A percentile compares a stretch with the other conserved stretches of the same genome.
These are phyloP conservation scores for Limtongozyma cylindracea DNA, from an alignment of 805 yeast species.

Conservation along the genomic window DNA sequence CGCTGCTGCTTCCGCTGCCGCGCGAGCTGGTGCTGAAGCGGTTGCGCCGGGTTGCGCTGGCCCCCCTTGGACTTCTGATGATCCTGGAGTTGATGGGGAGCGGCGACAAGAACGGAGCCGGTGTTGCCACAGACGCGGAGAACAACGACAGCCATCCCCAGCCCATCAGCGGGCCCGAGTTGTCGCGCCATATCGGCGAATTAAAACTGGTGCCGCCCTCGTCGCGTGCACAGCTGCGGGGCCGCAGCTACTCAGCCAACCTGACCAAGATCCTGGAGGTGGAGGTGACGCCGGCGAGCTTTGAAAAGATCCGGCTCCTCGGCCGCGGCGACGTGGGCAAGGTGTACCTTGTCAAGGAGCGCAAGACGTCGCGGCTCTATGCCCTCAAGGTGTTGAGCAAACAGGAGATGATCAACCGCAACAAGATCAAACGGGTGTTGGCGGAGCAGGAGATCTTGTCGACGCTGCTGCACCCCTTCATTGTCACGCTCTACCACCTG, in stretches of 20 bases:
- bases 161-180: too few relatives aligned
- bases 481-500: conserved; percentile 86
- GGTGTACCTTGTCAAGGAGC: conserved; percentile 78
- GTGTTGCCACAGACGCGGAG: too few relatives aligned
- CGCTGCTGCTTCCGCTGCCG: too few relatives aligned
- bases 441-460: conserved; percentile 96
- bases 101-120: too few relatives aligned
- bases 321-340: conserved; percentile 98
- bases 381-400: conserved; percentile 88
- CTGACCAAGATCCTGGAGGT: conserved; percentile 53
- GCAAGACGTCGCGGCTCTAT: conserved; percentile 41
- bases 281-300: conserved; percentile 67
- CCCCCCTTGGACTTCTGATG: too few relatives aligned
- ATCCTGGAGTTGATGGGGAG: too few relatives aligned
- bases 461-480: conserved; percentile 89
- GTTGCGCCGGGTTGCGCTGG: too few relatives aligned
- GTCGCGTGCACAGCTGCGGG: conserved; percentile 15
- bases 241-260: conserved; percentile 44
- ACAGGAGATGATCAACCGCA: conserved; percentile 84
- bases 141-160: too few relatives aligned
- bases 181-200: conserved; percentile 20
- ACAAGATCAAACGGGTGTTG: conserved; percentile 79
- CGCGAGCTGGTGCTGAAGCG: too few relatives aligned
- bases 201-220: conserved; percentile 12
- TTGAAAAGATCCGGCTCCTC: conserved; percentile 69